Conservation (phyloP, 768 basidiomycete genomes). For the Suillus americanus region DNA sequence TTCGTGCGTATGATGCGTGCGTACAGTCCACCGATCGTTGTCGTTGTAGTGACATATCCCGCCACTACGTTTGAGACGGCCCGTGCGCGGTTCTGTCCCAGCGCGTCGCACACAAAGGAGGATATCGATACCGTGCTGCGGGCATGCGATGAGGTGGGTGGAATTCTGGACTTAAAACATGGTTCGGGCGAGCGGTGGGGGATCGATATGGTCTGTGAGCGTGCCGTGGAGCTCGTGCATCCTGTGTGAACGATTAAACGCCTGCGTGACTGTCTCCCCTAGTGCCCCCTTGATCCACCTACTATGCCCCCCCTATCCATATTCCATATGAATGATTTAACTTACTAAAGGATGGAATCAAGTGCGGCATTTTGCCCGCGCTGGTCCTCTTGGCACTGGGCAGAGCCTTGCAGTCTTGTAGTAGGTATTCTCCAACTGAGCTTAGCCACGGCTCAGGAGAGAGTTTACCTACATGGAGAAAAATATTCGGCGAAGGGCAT, state of each 20-base stretch:
- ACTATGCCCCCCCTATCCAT: too few species aligned
- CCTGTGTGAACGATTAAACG: conserved; percentile 23
- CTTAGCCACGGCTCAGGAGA: too few species aligned
- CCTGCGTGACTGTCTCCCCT: neutral
- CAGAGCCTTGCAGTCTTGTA: too few species aligned
- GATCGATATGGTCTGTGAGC: conserved; percentile 67
- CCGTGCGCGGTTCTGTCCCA: conserved; percentile 92
- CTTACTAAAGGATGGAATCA: too few species aligned
- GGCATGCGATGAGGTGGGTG: conserved; percentile 92
- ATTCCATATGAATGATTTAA: too few species aligned
- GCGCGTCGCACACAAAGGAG: conserved; percentile 94
- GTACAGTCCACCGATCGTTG: conserved; percentile 75
- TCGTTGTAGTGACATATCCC: conserved; percentile 89
- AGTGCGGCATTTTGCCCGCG: too few species aligned
- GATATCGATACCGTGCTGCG: conserved; percentile 85
- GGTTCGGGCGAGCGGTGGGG: conserved; percentile 71
- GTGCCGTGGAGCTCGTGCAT: conserved; percentile 75
- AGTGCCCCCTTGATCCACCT: neutral
- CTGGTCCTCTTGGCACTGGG: too few species aligned
- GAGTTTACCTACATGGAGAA: too few species aligned
- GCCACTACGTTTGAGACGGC: conserved; percentile 88
- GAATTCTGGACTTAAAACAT: conserved; percentile 87
- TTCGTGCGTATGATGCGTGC: conserved; percentile 87
- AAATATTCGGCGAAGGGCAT: too few species aligned
- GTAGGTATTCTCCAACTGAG: too few species aligned